Conservation (phyloP, 139 green algal genomes). For the Raphidocelis subcapitata region DNA sequence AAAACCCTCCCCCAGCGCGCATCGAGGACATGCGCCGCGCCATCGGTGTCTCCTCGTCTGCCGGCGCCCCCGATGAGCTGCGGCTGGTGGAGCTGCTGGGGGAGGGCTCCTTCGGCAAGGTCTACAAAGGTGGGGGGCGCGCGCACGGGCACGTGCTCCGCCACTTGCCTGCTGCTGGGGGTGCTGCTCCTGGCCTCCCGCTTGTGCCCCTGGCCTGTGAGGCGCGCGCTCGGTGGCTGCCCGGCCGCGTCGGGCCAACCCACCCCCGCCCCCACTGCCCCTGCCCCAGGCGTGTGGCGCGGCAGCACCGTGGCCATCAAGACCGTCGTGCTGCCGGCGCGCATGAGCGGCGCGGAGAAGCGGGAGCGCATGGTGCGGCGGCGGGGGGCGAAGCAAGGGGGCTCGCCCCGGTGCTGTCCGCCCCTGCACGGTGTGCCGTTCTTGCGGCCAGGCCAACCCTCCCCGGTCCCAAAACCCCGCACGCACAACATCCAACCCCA, state of each 20-base stretch:
- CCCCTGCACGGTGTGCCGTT: no score
- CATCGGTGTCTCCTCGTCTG: slow-evolving; percentile 4
- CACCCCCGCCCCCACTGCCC: not conserved
- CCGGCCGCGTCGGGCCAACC: not conserved
- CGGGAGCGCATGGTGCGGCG: slow-evolving; percentile 46
- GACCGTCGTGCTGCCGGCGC: slow-evolving; percentile 15
- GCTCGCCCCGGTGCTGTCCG: no score
- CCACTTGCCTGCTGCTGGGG: not conserved
- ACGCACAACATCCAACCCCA: no score
- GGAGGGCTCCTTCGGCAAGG: slow-evolving; percentile 21
- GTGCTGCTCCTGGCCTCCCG: not conserved
- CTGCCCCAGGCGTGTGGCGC: not conserved
- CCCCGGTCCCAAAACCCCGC: no score
- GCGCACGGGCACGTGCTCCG: not conserved
- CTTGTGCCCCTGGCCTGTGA: not conserved
- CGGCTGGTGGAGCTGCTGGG: slow-evolving; percentile 18
- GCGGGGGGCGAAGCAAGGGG: no score
- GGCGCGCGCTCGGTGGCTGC: not conserved
- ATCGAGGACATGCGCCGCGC: slow-evolving; percentile 9
- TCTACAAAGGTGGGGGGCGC: slow-evolving; percentile 11
- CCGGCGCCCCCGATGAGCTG: slow-evolving; percentile 10
- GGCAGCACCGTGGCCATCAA: no score
- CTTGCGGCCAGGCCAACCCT: no score
- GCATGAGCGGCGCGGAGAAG: slow-evolving; percentile 38
- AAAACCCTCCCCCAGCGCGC: not conserved